These are phyloP conservation scores for Avicennia marina DNA, from an alignment of 257 asterid species.

Conservation along the genomic window DNA sequence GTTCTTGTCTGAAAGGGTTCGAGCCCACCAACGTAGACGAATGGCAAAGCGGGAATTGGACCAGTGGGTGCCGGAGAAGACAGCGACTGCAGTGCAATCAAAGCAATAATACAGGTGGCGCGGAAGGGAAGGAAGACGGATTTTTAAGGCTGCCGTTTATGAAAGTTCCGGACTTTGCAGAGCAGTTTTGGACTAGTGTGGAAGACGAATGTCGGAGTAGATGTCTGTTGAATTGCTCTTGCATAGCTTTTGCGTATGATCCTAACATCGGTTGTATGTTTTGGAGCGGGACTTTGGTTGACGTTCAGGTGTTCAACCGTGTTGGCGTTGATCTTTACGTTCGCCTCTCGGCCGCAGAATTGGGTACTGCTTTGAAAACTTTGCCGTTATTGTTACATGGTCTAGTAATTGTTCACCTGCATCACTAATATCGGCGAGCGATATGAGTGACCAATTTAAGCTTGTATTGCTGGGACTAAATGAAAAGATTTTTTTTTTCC, in stretches of 20 bases:
- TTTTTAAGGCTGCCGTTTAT: constrained; percentile 20
- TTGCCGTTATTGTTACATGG: too few species aligned
- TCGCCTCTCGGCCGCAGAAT: constrained; percentile 32
- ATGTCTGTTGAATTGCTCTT: constrained; percentile 39
- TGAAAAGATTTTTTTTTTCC: too few species aligned
- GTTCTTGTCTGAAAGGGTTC: constrained; percentile 37
- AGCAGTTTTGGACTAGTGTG: not conserved
- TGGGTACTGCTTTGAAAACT: constrained; percentile 29
- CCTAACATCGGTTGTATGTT: constrained; percentile 40
- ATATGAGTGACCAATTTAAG: too few species aligned
- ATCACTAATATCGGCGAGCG: too few species aligned
- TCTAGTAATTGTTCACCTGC: too few species aligned
- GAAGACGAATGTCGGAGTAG: constrained; percentile 17
- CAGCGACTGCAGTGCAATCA: constrained; percentile 19
- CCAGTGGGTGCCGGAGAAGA: constrained; percentile 27
- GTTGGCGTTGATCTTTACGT: constrained; percentile 32
- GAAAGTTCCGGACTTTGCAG: constrained; percentile 23
- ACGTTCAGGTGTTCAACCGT: constrained; percentile 25
- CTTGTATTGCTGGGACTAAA: too few species aligned
- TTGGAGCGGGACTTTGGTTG: constrained; percentile 33
- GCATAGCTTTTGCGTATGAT: constrained; percentile 37
- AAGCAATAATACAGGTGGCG: too few species aligned
- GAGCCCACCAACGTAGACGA: constrained; percentile 21
- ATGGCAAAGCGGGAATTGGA: constrained; percentile 38
- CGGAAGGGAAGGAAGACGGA: constrained; percentile 12